A percentile compares a stretch with the other conserved stretches of the same genome.
Evolutionary conservation across 2,329 filamentous ascomycete genomes (phyloP).

Genomic region (Grosmannia clavigera): DNA sequence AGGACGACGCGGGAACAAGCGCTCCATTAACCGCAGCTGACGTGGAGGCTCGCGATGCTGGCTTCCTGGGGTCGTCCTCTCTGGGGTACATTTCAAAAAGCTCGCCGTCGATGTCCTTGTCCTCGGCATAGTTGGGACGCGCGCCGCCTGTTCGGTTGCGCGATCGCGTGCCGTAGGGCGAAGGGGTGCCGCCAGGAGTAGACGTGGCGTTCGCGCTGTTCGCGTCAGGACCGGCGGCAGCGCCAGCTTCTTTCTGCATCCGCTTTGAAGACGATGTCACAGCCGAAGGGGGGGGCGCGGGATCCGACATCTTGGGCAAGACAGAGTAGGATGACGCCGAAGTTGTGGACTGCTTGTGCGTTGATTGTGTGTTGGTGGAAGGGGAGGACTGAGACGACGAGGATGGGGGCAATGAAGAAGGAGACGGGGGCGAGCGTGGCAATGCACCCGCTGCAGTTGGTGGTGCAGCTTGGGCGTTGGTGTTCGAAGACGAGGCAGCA

Average conservation of each 20-base stretch:
- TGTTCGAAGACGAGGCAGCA: not conserved
- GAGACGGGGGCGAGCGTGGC: not conserved
- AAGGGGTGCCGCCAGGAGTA: constrained; percentile 30
- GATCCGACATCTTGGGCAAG: constrained; percentile 21
- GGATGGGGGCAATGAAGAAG: constrained; percentile 2
- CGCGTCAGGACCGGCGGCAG: not conserved
- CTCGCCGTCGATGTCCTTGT: constrained; percentile 81
- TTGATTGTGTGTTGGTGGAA: not conserved
- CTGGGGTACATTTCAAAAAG: constrained; percentile 56
- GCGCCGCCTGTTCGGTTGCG: constrained; percentile 71
- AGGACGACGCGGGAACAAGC: constrained; percentile 1
- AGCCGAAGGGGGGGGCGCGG: constrained; percentile 14
- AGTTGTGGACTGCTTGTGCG: constrained; percentile 3
- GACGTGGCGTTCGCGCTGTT: constrained; percentile 1
- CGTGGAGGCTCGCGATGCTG: constrained; percentile 22
- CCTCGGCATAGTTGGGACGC: constrained; percentile 90
- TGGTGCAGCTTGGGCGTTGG: not conserved
- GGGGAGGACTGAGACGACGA: constrained; percentile 1
- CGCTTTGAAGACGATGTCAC: constrained; percentile 31
- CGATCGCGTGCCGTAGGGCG: constrained; percentile 83
- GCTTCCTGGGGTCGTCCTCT: constrained; percentile 45
- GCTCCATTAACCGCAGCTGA: not conserved
- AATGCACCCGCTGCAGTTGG: constrained; percentile 1
- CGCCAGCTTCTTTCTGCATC: constrained; percentile 27
- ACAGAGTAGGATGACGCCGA: constrained; percentile 16